Percentiles rank a stretch among this genome's conserved stretches.
phyloP scores from a whole-genome alignment of 768 basidiomycete genomes.

The Inosperma sp. region DNA sequence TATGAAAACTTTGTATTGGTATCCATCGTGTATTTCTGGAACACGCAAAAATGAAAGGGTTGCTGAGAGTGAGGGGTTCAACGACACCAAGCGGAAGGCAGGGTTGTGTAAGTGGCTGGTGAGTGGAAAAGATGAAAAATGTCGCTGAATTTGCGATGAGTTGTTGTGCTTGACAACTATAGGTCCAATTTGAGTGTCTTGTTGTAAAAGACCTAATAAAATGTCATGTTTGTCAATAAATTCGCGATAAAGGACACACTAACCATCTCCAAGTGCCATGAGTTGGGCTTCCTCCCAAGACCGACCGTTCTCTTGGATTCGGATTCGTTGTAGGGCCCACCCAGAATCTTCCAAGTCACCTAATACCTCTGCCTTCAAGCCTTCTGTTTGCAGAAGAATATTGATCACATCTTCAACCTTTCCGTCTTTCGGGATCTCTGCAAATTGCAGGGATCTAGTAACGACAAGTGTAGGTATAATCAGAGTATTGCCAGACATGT shows the following conservation, averaged over 20 bases:
- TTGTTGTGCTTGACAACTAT: conserved; percentile 42
- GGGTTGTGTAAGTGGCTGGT: conserved; percentile 66
- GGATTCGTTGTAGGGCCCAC: conserved; percentile 68
- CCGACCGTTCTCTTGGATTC: conserved; percentile 53
- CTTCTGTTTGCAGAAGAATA: conserved; percentile 41
- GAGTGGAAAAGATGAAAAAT: conserved; percentile 67
- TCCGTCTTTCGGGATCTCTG: conserved; percentile 48
- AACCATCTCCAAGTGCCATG: conserved; percentile 60
- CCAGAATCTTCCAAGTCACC: conserved; percentile 52
- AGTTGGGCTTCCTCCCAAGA: conserved; percentile 73
- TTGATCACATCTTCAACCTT: conserved; percentile 59
- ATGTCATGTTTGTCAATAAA: not conserved
- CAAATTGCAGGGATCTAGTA: conserved; percentile 58
- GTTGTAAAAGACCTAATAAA: conserved; percentile 45
- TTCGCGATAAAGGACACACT: conserved; percentile 10
- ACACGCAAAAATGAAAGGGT: conserved; percentile 58
- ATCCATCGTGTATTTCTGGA: conserved; percentile 74
- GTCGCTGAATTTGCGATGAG: conserved; percentile 36
- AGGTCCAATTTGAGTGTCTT: conserved; percentile 45
- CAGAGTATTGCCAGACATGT: conserved; percentile 16
- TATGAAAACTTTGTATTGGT: conserved; percentile 61
- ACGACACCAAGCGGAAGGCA: conserved; percentile 64
- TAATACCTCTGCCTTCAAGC: conserved; percentile 50
- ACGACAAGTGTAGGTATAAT: conserved; percentile 59
- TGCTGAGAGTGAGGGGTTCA: conserved; percentile 55